These are phyloP conservation scores for Mycena citricolor DNA, from an alignment of 1,284 basidiomycete species.

Conservation along the genomic window DNA sequence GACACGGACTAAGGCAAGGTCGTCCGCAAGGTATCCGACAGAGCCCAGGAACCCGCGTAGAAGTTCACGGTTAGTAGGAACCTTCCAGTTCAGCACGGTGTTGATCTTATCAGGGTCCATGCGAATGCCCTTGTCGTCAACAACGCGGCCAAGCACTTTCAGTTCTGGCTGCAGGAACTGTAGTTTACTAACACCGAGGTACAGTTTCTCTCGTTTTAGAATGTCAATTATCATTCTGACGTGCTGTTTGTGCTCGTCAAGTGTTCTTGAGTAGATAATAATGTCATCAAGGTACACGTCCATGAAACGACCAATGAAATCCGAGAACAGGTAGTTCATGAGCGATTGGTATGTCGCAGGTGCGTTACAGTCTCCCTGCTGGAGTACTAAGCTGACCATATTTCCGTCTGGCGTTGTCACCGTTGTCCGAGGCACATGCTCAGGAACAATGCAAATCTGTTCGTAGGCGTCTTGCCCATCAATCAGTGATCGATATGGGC, in stretches of 20 bases:
- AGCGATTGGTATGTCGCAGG: constrained; percentile 24
- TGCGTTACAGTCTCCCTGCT: constrained; percentile 21
- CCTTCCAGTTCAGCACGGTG: constrained; percentile 30
- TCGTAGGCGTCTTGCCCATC: constrained; percentile 20
- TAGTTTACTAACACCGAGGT: constrained; percentile 27
- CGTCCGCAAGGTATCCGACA: constrained; percentile 21
- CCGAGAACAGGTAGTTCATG: constrained; percentile 13
- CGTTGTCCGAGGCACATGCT: constrained; percentile 14
- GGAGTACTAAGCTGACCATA: constrained; percentile 24
- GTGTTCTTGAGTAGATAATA: constrained; percentile 14
- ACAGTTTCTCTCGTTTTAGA: constrained; percentile 21
- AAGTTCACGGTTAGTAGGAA: constrained; percentile 14
- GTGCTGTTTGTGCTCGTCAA: constrained; percentile 26
- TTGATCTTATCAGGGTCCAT: constrained; percentile 34
- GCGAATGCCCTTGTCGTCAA: constrained; percentile 31
- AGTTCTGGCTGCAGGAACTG: constrained; percentile 26
- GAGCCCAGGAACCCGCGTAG: constrained; percentile 24
- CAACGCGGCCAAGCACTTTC: constrained; percentile 32
- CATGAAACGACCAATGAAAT: constrained; percentile 13
- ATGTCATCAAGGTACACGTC: constrained; percentile 20
- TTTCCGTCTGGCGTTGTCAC: constrained; percentile 25
- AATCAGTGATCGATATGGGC: constrained; percentile 12
- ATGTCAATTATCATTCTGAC: constrained; percentile 28
- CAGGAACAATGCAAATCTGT: constrained; percentile 15
- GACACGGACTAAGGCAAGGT: constrained; percentile 14